Percentiles rank a stretch among this genome's conserved stretches.
These are phyloP conservation scores for Tricholoma sp. DNA, from an alignment of 768 basidiomycete genomes.

Conservation along the genomic window DNA sequence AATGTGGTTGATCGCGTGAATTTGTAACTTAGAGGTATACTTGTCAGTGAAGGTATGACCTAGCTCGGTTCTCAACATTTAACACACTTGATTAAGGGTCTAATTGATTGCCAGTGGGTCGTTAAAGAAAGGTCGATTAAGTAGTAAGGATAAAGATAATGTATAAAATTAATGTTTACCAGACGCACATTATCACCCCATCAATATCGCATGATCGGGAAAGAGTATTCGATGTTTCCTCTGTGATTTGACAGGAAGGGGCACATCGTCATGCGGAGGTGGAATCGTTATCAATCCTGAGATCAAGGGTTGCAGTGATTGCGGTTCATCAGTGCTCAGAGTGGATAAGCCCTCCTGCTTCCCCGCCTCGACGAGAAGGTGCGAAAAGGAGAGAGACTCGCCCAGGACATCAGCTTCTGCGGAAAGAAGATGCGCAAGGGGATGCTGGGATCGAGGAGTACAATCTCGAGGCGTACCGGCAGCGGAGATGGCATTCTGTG, in stretches of 20 bases:
- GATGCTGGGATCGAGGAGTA: not conserved
- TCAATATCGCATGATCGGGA: not conserved
- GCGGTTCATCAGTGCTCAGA: not conserved
- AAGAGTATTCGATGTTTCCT: slow-evolving; percentile 15
- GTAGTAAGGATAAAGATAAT: not conserved
- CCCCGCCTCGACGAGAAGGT: not conserved
- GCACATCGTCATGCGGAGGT: slow-evolving; percentile 9
- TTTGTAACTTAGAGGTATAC: no score
- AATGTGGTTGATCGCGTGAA: no score
- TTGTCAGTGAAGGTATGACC: no score
- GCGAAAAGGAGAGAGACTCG: not conserved
- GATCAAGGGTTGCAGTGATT: not conserved
- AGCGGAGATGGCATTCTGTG: not conserved
- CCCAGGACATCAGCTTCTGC: not conserved
- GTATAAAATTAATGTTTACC: not conserved
- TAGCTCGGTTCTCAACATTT: no score
- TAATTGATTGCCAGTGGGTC: no score
- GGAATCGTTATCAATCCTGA: not conserved
- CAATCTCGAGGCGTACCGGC: not conserved
- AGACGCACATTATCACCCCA: no score
- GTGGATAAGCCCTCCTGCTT: not conserved
- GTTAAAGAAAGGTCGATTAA: no score
- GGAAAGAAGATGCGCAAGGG: not conserved
- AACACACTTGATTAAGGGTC: no score
- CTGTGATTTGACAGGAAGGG: slow-evolving; percentile 20